These are phyloP conservation scores for Ophiostoma quercus DNA, from an alignment of 2,329 filamentous ascomycete genomes.

Conservation along the genomic window DNA sequence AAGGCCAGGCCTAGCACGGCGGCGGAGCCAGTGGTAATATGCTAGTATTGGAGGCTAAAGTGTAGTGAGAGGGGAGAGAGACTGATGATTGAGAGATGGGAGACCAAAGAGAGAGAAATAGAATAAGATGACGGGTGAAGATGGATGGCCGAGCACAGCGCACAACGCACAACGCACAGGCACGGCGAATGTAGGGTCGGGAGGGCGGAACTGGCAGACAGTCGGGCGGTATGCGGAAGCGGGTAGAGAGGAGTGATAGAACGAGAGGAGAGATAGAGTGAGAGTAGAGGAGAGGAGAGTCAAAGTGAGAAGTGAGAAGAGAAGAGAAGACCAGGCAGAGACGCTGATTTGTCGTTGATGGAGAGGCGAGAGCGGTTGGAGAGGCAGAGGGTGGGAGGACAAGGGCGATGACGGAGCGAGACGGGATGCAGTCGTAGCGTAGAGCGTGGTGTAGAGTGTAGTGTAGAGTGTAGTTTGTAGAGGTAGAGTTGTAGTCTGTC, in stretches of 20 bases:
- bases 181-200: background rate
- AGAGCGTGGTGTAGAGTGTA: too few species aligned
- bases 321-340: background rate
- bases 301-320: background rate
- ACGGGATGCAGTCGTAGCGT: background rate
- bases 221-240: background rate
- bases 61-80: too few species aligned
- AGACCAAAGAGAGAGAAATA: background rate
- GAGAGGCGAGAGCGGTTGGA: background rate
- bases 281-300: too few species aligned
- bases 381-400: background rate
- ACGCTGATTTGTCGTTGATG: background rate
- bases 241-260: background rate
- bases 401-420: background rate
- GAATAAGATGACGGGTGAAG: background rate
- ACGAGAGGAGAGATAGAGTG: background rate
- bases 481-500: background rate
- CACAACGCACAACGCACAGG: constrained; percentile 3
- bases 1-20: background rate
- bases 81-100: background rate
- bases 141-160: background rate
- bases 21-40: constrained; percentile 1
- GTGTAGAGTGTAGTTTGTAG: too few species aligned
- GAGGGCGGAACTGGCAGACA: background rate
- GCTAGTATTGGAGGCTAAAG: constrained; percentile 3